Conservation (phyloP, 345 rosid species). For the Nasturtium officinale region DNA sequence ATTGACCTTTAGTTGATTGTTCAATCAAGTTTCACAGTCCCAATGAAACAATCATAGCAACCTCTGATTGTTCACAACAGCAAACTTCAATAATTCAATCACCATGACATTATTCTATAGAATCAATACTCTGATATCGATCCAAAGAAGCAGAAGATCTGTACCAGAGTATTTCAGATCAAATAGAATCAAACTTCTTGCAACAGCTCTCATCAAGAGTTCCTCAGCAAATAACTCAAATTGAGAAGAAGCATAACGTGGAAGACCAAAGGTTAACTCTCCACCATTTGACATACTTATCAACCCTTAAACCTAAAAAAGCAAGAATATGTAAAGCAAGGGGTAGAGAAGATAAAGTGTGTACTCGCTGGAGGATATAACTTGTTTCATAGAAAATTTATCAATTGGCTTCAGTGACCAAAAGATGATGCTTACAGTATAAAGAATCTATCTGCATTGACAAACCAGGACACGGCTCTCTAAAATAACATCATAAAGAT, state of each 20-base stretch:
- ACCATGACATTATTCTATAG: too few relatives aligned
- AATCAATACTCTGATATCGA: too few relatives aligned
- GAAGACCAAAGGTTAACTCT: slow-evolving; percentile 80
- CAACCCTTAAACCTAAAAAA: slow-evolving; percentile 79
- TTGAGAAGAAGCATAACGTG: slow-evolving; percentile 84
- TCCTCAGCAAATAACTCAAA: slow-evolving; percentile 96
- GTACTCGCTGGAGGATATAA: too few relatives aligned
- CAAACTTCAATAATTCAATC: too few relatives aligned
- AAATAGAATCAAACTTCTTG: too few relatives aligned
- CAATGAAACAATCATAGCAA: too few relatives aligned
- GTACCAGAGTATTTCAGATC: too few relatives aligned
- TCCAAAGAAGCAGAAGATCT: too few relatives aligned
- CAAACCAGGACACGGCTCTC: slow-evolving; percentile 97
- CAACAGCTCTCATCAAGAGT: slow-evolving; percentile 84
- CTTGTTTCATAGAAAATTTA: background rate
- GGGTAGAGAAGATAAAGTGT: too few relatives aligned
- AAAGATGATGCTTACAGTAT: background rate
- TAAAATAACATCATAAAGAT: slow-evolving; percentile 89
- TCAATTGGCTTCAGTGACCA: background rate
- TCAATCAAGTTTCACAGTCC: too few relatives aligned
- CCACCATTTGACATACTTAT: slow-evolving; percentile 74
- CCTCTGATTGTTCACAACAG: too few relatives aligned
- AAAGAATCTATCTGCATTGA: slow-evolving; percentile 27
- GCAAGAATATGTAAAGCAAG: background rate
- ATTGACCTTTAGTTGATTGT: too few relatives aligned